A percentile compares a stretch with the other conserved stretches of the same genome.
Evolutionary conservation across 2,329 filamentous ascomycete genomes (phyloP).

Genomic region (Alternaria brassicae): DNA sequence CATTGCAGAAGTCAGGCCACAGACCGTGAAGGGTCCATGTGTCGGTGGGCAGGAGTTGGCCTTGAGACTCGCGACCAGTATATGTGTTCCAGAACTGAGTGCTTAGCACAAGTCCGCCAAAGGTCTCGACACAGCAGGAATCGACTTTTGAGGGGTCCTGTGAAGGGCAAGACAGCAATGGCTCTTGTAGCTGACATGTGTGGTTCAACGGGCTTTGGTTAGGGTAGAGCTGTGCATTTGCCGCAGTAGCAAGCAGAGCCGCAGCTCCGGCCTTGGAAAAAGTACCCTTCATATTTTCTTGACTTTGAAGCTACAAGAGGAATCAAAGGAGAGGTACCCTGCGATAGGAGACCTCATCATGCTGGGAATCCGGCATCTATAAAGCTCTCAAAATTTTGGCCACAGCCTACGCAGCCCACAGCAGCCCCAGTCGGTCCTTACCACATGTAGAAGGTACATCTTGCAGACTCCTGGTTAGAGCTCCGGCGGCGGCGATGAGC

Average conservation of each 20-base stretch:
- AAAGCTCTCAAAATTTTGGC: conserved; percentile 18
- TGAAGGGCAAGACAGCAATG: conserved; percentile 44
- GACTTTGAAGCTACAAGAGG: background rate
- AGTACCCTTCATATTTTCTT: conserved; percentile 31
- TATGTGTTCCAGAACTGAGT: conserved; percentile 72
- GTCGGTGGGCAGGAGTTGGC: conserved; percentile 65
- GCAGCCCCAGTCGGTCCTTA: conserved; percentile 30
- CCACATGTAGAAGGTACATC: conserved; percentile 42
- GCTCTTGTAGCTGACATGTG: conserved; percentile 59
- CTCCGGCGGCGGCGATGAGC: conserved; percentile 27
- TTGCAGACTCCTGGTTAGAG: conserved; percentile 13
- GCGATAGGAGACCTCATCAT: background rate
- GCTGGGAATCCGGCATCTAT: background rate
- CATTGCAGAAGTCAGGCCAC: conserved; percentile 55
- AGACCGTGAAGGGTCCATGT: conserved; percentile 66
- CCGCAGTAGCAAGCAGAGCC: conserved; percentile 28
- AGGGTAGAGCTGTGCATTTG: conserved; percentile 53
- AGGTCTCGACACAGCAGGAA: conserved; percentile 71
- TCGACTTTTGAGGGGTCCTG: conserved; percentile 55
- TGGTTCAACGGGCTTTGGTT: conserved; percentile 62
- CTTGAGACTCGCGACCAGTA: conserved; percentile 64
- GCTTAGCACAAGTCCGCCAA: conserved; percentile 66
- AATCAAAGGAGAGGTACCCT: conserved; percentile 6
- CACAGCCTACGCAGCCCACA: background rate
- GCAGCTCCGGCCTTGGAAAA: conserved; percentile 23